Evolutionary conservation across 2,329 filamentous ascomycete species (phyloP), one percentile per base, ranked within the genome.

Genomic region (Penicillium fuscoglaucum): DNA sequence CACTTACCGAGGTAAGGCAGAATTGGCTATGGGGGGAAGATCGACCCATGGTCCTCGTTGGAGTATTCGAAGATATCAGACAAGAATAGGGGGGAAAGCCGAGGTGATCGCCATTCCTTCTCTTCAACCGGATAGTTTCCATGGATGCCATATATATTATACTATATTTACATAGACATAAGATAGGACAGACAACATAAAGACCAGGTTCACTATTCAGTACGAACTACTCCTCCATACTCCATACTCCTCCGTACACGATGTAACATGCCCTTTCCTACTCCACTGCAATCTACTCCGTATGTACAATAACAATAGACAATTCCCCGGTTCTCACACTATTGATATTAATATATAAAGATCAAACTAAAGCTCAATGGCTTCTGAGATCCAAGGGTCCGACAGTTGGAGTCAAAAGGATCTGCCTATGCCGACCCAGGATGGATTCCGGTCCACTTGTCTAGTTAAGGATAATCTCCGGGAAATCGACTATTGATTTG

Each of bases 11-110:
- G 43, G 50, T 29, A 29, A 7, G 19, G 21, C 15, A 17, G 3
- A 56, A 21, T 57, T 52, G 48, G 41, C 9, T 17, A 35, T 40
- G 19, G 33, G 28, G 44, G 17, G 13, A 26, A 31, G 54, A 46
- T 46, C 54, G 54, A 56, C 24, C 39, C 46, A 51, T 40, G 31
- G 12, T 37, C 31, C 24, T 35, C 17, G 29, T 52, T 52, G 49
- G 39, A 52, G 37, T n/a, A 15, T 17, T 35, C 3, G 8, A 15
- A 17, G 24, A 26, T 43, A 26, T 43, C 40, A 35, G 12, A 39
- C 26, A 31, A 26, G 10, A 53, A 10, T 52, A 52, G 26, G 39
- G 24, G 39, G 26, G 33, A 13, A 39, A 45, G 9, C 39, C 47
- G 47, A 52, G 31, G 28, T 28, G 45, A 55, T 55, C 40, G 50